These are phyloP conservation scores for Zalerion maritima DNA, from an alignment of 495 filamentous ascomycete genomes.

Conservation along the genomic window DNA sequence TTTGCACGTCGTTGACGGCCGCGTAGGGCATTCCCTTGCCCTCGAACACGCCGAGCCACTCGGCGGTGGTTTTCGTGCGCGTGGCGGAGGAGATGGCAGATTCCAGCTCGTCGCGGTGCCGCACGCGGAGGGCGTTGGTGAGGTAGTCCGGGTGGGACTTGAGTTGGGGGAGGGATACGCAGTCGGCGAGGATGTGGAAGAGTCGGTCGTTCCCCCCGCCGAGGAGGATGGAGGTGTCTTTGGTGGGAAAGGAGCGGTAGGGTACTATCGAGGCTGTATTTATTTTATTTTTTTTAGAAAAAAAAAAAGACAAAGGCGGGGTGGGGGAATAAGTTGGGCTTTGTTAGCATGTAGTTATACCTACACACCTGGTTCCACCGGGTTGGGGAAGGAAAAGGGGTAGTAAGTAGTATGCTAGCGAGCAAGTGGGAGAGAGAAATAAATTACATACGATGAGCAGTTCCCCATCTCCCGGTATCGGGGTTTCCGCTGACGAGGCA, in stretches of 20 bases:
- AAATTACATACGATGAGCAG: constrained; percentile 84
- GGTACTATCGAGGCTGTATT: constrained; percentile 83
- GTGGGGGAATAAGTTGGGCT: no score
- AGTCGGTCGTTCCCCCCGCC: constrained; percentile 90
- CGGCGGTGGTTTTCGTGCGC: constrained; percentile 60
- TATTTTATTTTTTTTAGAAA: constrained; percentile 1
- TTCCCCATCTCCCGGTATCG: constrained; percentile 85
- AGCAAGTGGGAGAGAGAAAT: no score
- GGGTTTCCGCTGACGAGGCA: constrained; percentile 77
- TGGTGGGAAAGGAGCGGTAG: constrained; percentile 83
- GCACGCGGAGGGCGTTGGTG: constrained; percentile 71
- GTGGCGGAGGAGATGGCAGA: constrained; percentile 61
- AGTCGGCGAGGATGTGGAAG: constrained; percentile 74
- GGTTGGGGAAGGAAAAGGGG: no score
- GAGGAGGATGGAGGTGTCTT: constrained; percentile 79
- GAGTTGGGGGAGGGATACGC: constrained; percentile 66
- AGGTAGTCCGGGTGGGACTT: constrained; percentile 57
- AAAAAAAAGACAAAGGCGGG: not conserved
- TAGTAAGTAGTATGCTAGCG: no score
- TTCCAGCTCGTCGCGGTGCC: constrained; percentile 63
- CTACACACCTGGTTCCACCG: no score
- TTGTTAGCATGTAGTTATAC: no score
- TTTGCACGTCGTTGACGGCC: constrained; percentile 82
- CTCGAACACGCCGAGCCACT: constrained; percentile 82
- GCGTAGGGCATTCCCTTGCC: constrained; percentile 90